phyloP scores from a whole-genome alignment of 257 asterid genomes.

The Primulina eburnea region DNA sequence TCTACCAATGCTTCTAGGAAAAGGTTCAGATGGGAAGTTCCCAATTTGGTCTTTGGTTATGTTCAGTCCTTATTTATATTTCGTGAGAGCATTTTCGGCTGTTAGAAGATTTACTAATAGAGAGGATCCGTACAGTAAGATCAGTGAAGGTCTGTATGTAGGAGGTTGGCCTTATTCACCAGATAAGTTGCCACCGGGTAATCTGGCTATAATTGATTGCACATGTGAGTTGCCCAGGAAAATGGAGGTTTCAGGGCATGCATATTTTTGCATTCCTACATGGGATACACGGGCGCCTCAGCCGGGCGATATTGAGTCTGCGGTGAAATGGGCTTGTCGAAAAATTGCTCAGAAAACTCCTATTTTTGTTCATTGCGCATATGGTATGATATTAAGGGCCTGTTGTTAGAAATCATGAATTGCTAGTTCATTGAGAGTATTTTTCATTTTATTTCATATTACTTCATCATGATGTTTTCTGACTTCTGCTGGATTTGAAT shows the following conservation, averaged over 20 bases:
- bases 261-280: conserved; percentile 77
- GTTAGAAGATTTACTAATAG: conserved; percentile 65
- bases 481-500: neutral
- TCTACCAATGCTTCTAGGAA: conserved; percentile 77
- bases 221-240: conserved; percentile 93
- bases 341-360: conserved; percentile 76
- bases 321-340: conserved; percentile 93
- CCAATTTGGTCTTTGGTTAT: conserved; percentile 69
- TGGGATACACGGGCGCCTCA: conserved; percentile 90
- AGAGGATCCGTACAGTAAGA: conserved; percentile 71
- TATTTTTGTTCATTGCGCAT: conserved; percentile 80
- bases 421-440: neutral
- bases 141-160: conserved; percentile 67
- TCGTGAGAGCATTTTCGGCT: conserved; percentile 71
- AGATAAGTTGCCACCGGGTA: conserved; percentile 79
- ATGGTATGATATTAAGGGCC: conserved; percentile 49
- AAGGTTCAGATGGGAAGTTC: conserved; percentile 75
- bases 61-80: conserved; percentile 78
- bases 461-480: neutral
- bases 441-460: neutral
- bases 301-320: conserved; percentile 79
- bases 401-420: neutral
- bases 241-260: conserved; percentile 50
- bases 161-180: conserved; percentile 91
- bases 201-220: conserved; percentile 82